phyloP scores from a whole-genome alignment of 1,139 yeast genomes.

The Geotrichum histeridarum region DNA sequence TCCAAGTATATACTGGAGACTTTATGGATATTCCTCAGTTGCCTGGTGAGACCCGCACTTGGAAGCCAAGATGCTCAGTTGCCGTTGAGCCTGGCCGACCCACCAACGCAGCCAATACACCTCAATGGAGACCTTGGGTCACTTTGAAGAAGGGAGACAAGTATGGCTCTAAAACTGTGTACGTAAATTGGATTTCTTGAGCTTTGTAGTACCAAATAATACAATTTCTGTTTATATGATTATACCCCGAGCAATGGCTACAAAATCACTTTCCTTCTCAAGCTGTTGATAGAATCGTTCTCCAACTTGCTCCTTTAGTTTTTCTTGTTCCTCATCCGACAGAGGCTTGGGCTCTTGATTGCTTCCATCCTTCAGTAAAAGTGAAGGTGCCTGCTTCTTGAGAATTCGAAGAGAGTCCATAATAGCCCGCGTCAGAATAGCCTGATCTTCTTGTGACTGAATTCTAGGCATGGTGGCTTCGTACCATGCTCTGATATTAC shows the following conservation, averaged over 20 bases:
- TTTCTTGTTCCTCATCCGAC: conserved; percentile 32
- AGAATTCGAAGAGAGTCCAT: conserved; percentile 33
- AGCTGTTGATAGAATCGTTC: conserved; percentile 50
- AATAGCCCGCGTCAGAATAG: conserved; percentile 30
- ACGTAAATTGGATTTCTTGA: conserved; percentile 30
- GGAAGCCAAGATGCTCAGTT: conserved; percentile 51
- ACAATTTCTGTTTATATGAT: conserved; percentile 48
- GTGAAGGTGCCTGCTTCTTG: conserved; percentile 26
- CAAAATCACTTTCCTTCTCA: conserved; percentile 50
- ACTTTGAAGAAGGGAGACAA: conserved; percentile 48
- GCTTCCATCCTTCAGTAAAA: conserved; percentile 16
- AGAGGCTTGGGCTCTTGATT: conserved; percentile 1
- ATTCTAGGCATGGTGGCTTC: conserved; percentile 33
- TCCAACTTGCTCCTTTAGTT: conserved; percentile 58
- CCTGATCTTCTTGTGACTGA: conserved; percentile 29
- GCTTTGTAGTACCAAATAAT: background rate
- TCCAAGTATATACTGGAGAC: conserved; percentile 65
- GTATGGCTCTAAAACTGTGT: conserved; percentile 52
- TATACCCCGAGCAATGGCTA: conserved; percentile 59
- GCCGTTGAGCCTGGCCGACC: conserved; percentile 62
- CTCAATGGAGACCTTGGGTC: conserved; percentile 50
- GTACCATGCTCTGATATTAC: conserved; percentile 76
- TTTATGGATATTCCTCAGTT: conserved; percentile 39
- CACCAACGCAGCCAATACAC: conserved; percentile 50
- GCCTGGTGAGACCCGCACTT: conserved; percentile 36